A percentile compares a stretch with the other conserved stretches of the same genome.
These are phyloP conservation scores for Pyricularia sp. DNA, from an alignment of 2,329 filamentous ascomycete genomes.

Conservation along the genomic window DNA sequence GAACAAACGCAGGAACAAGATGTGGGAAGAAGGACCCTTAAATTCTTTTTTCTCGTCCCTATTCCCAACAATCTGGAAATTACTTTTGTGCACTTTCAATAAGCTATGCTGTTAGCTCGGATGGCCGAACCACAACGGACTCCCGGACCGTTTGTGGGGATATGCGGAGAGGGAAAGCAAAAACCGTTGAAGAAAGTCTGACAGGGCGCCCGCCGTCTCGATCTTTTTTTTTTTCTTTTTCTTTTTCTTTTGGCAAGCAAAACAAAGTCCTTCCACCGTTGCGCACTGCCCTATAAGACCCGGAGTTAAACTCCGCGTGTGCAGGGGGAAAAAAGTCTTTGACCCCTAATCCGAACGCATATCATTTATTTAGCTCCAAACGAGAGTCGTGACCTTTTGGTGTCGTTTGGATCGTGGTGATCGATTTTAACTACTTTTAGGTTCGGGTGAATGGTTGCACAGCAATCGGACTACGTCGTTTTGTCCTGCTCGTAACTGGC, in stretches of 20 bases:
- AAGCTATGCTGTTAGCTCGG: not conserved
- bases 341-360: not conserved
- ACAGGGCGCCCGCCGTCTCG: too few species aligned
- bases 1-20: not conserved
- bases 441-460: not conserved
- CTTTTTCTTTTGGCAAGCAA: not conserved
- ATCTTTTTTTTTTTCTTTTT: not conserved
- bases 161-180: not conserved
- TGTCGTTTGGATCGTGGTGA: not conserved
- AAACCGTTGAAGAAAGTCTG: not conserved
- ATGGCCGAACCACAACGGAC: not conserved
- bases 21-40: not conserved
- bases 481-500: not conserved
- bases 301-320: not conserved
- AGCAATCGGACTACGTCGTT: not conserved
- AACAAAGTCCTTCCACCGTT: not conserved
- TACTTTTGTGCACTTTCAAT: not conserved
- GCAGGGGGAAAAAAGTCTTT: not conserved
- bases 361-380: too few species aligned
- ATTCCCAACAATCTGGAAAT: not conserved
- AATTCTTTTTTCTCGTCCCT: not conserved
- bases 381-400: too few species aligned
- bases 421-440: not conserved
- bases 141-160: conserved; percentile 1
- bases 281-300: not conserved